Evolutionary conservation across 805 yeast genomes (phyloP).

Genomic region (Wickerhamomyces bovis): DNA sequence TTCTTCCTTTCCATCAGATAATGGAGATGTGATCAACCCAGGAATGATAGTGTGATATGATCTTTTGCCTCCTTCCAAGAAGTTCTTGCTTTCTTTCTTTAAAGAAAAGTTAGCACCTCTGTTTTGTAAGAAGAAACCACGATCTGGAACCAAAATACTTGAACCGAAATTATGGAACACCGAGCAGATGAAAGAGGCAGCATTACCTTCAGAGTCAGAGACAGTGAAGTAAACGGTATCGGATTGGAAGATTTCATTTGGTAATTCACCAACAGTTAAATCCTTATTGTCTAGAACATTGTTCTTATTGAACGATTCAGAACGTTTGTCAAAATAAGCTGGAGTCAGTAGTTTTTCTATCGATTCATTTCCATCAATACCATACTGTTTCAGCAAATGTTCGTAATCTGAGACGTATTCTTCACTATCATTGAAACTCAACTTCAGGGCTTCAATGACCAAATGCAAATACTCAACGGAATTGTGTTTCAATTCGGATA

Average conservation of each 20-base stretch:
- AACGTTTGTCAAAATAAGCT: slow-evolving; percentile 45
- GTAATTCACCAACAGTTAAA: slow-evolving; percentile 44
- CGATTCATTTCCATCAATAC: slow-evolving; percentile 28
- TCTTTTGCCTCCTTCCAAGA: slow-evolving; percentile 62
- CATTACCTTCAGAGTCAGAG: slow-evolving; percentile 65
- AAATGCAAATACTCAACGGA: slow-evolving; percentile 66
- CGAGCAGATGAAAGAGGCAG: slow-evolving; percentile 76
- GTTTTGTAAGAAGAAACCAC: slow-evolving; percentile 68
- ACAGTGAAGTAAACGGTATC: slow-evolving; percentile 70
- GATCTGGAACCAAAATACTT: slow-evolving; percentile 56
- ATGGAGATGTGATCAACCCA: slow-evolving; percentile 58
- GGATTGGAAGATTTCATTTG: slow-evolving; percentile 49
- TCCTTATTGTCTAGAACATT: slow-evolving; percentile 36
- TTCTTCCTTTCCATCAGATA: slow-evolving; percentile 29
- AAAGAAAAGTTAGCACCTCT: slow-evolving; percentile 73
- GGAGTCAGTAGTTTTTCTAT: slow-evolving; percentile 39
- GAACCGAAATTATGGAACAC: slow-evolving; percentile 66
- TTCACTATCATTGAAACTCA: slow-evolving; percentile 71
- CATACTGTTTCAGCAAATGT: slow-evolving; percentile 28
- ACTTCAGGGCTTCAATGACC: slow-evolving; percentile 63
- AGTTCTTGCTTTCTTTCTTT: slow-evolving; percentile 49
- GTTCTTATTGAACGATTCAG: slow-evolving; percentile 36
- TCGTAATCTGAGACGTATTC: slow-evolving; percentile 63
- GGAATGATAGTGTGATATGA: slow-evolving; percentile 84
- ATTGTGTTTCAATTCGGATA: slow-evolving; percentile 47